A percentile compares a stretch with the other conserved stretches of the same genome.
phyloP scores from a whole-genome alignment of 2,329 filamentous ascomycete genomes.

The Fusarium buxicola region DNA sequence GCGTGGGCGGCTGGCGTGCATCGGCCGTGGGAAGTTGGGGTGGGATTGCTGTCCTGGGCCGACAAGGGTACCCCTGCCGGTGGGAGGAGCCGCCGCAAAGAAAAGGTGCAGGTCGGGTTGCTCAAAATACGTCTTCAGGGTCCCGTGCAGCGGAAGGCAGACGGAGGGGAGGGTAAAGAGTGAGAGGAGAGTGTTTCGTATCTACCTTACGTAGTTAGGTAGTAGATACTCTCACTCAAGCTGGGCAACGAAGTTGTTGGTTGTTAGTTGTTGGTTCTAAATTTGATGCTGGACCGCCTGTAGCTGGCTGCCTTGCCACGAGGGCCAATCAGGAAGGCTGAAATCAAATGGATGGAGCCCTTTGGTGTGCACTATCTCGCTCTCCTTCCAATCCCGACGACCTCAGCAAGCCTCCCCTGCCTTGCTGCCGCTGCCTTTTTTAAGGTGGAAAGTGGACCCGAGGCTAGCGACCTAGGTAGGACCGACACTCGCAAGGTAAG shows the following conservation, averaged over 20 bases:
- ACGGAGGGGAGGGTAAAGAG: not conserved
- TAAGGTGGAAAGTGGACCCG: too few species aligned
- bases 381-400: not conserved
- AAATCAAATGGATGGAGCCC: not conserved
- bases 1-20: not conserved
- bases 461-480: too few species aligned
- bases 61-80: constrained; percentile 11
- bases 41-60: not conserved
- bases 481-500: too few species aligned
- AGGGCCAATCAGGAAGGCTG: not conserved
- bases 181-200: not conserved
- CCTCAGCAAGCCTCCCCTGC: not conserved
- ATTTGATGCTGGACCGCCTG: not conserved
- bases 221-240: not conserved
- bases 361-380: not conserved
- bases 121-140: not conserved
- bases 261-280: constrained; percentile 3
- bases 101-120: not conserved
- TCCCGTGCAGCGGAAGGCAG: not conserved
- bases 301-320: not conserved
- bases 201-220: too few species aligned
- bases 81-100: not conserved
- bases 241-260: constrained; percentile 8
- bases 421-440: not conserved
- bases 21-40: constrained; percentile 2